Base-by-base conservation (phyloP, 805 yeast genomes). In the Saccharomyces jurei region DNA sequence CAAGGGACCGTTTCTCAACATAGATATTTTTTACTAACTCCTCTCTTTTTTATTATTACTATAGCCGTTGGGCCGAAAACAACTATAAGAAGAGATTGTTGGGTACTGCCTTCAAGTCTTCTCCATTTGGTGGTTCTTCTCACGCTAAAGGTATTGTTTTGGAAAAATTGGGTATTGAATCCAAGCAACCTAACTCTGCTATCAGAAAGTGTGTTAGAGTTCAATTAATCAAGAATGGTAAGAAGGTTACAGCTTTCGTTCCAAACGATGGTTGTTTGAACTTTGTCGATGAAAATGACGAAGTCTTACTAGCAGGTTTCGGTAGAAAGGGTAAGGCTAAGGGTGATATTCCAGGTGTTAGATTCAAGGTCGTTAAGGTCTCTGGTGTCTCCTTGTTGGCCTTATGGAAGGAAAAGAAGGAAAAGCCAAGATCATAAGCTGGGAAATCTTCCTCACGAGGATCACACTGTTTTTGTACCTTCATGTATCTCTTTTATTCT, bases 271-370 rank as follows among this genome's bases (percentile, higher is more conserved):
- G 99, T 92, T 94, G 99, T 86, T 82, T 94, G 80, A 94, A 94
- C 94, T 94, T 86, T 72, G 97, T 94, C 73, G 99, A 94, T 78
- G 98, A 94, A 84, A 94, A 94, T 85, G 99, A 94, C 82, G 98
- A 94, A 81, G 99, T 94, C 72, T 83, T 94, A 74, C 84, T 94
- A 72, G 98, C 99, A 74, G 99, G 99, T 86, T 94, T 94, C 90
- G 99, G 99, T 89, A 90, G 98, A 84, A 94, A 96, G 86, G 99
- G 99, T 84, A 94, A 94, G 86, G 99, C 99, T 79, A 94, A 94
- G 96, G 99, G 99, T 86, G 99, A 94, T 91, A 92, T 94, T 76
- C 99, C 99, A 80, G 99, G 99, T 89, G 99, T 94, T 77, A 94
- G 99, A 88, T 94, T 94, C 90, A 94, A 94, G 89, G 99, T 94